Percentiles rank a stretch among this genome's conserved stretches.
Conservation (phyloP, 1,284 basidiomycete species). For the Xerocomus nothofagi region DNA sequence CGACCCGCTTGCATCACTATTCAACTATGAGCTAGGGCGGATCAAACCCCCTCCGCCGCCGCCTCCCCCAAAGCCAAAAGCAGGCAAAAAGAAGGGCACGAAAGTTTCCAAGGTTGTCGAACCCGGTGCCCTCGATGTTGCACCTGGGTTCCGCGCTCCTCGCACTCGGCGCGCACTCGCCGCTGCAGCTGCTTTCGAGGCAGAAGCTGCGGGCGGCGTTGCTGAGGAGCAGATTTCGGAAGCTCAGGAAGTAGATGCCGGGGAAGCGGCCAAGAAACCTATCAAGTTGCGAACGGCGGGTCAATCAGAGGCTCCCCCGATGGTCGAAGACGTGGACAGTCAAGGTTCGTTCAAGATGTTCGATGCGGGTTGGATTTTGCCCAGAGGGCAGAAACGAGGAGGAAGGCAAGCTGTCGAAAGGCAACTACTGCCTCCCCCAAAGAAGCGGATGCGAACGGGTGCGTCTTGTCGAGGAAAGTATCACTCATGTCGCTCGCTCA, state of each 20-base stretch:
- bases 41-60: conserved; percentile 56
- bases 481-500: not conserved
- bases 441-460: conserved; percentile 58
- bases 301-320: conserved; percentile 44
- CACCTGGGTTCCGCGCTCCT: conserved; percentile 48
- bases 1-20: conserved; percentile 66
- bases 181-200: conserved; percentile 44
- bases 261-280: conserved; percentile 20
- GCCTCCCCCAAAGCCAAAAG: conserved; percentile 40
- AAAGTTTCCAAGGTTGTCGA: conserved; percentile 37
- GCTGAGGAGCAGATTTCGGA: conserved; percentile 7
- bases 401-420: conserved; percentile 49
- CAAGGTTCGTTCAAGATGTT: conserved; percentile 81
- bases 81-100: conserved; percentile 36
- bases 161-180: conserved; percentile 45
- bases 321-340: conserved; percentile 68
- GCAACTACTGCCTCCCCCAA: conserved; percentile 40
- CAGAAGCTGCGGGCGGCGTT: conserved; percentile 33
- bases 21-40: conserved; percentile 64
- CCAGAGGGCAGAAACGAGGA: conserved; percentile 65
- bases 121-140: conserved; percentile 19
- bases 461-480: conserved; percentile 16
- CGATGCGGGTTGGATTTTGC: conserved; percentile 88
- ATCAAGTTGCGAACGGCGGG: conserved; percentile 23
- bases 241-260: conserved; percentile 9